Conservation (phyloP, 106 monocot species). For the Acorus gramineus region DNA sequence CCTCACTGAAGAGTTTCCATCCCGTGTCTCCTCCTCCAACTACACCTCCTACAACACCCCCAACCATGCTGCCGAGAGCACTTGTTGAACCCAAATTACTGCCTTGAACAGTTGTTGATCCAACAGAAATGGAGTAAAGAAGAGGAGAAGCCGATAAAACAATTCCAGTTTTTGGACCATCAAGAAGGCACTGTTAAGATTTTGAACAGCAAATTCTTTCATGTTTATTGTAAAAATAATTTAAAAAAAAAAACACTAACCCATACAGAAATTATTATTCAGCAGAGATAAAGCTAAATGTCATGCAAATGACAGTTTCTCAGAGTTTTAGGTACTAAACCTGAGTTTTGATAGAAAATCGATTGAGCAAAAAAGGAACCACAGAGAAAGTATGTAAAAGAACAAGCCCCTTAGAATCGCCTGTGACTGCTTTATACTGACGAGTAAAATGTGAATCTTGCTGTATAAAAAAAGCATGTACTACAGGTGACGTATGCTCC, state of each 20-base stretch:
- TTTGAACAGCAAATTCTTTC: no score
- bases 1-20: slow-evolving; percentile 84
- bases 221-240: no score
- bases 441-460: slow-evolving; percentile 64
- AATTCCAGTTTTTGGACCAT: slow-evolving; percentile 71
- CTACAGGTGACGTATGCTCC: slow-evolving; percentile 69
- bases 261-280: neutral
- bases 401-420: slow-evolving; percentile 85
- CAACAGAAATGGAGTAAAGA: slow-evolving; percentile 28
- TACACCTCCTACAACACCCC: slow-evolving; percentile 75
- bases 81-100: slow-evolving; percentile 27
- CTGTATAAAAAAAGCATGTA: slow-evolving; percentile 75
- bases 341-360: slow-evolving; percentile 74
- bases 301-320: no score
- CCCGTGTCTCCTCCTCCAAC: slow-evolving; percentile 56
- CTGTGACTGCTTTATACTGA: slow-evolving; percentile 84
- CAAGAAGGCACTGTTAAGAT: slow-evolving; percentile 51
- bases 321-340: slow-evolving; percentile 13
- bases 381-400: slow-evolving; percentile 74
- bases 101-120: slow-evolving; percentile 44
- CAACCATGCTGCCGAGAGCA: slow-evolving; percentile 80
- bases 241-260: slow-evolving; percentile 7
- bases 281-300: no score
- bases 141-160: slow-evolving; percentile 71
- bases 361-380: slow-evolving; percentile 55